Percentiles rank a stretch among this genome's conserved stretches.
These are phyloP conservation scores for Voacanga thouarsii DNA, from an alignment of 257 asterid genomes.

Conservation along the genomic window DNA sequence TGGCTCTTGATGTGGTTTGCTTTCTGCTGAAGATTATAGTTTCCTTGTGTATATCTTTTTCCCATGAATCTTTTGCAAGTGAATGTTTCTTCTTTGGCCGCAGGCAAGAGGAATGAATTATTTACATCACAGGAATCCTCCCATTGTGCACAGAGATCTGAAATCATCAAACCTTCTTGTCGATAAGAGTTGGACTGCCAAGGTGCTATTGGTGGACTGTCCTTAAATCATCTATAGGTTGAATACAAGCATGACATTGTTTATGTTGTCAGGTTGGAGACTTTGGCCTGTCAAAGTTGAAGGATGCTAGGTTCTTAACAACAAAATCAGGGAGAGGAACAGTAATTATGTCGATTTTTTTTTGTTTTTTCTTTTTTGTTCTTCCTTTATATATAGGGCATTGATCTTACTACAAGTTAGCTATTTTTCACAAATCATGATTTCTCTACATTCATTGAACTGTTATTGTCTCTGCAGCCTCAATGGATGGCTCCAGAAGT, in stretches of 20 bases:
- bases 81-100: slow-evolving; percentile 17
- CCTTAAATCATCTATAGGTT: not conserved
- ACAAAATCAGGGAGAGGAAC: slow-evolving; percentile 72
- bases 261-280: slow-evolving; percentile 60
- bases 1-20: slow-evolving; percentile 77
- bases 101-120: slow-evolving; percentile 86
- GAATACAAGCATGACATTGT: not conserved
- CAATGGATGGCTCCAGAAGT: slow-evolving; percentile 97
- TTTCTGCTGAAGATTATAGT: slow-evolving; percentile 13
- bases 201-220: slow-evolving; percentile 37
- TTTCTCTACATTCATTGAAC: slow-evolving; percentile 7
- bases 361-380: not conserved
- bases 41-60: not conserved
- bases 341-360: slow-evolving; percentile 35
- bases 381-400: not conserved
- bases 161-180: slow-evolving; percentile 83
- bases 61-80: not conserved
- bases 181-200: slow-evolving; percentile 71
- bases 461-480: slow-evolving; percentile 44
- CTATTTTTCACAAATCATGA: not conserved
- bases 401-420: not conserved
- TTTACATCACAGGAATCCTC: slow-evolving; percentile 74
- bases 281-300: slow-evolving; percentile 71
- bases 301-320: slow-evolving; percentile 52
- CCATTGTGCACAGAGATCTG: slow-evolving; percentile 74